Percentiles rank a stretch among this genome's conserved stretches.
These are phyloP conservation scores for Ganoderma sp. DNA, from an alignment of 1,284 basidiomycete genomes.

Conservation along the genomic window DNA sequence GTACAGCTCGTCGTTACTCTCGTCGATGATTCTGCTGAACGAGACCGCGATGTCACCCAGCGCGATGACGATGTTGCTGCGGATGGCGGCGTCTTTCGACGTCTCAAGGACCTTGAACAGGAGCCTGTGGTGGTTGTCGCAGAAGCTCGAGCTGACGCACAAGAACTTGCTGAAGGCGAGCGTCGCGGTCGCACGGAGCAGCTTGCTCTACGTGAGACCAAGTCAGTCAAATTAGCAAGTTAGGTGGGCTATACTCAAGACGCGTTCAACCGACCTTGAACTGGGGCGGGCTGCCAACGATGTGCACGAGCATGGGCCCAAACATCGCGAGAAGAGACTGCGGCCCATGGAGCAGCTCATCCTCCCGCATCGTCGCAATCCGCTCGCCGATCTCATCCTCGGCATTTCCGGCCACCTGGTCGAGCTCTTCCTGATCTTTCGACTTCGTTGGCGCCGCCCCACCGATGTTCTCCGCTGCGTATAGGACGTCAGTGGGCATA, in stretches of 20 bases:
- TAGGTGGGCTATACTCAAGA: no score
- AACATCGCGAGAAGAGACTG: constrained; percentile 87
- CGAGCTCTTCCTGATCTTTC: constrained; percentile 88
- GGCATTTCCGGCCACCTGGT: constrained; percentile 96
- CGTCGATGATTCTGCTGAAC: constrained; percentile 95
- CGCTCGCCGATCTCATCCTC: constrained; percentile 98
- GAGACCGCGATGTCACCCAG: constrained; percentile 97
- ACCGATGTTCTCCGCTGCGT: constrained; percentile 61
- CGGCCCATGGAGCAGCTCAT: constrained; percentile 86
- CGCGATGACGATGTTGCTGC: constrained; percentile 96
- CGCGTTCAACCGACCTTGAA: constrained; percentile 67
- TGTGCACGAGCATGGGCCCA: constrained; percentile 89
- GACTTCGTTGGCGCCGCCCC: constrained; percentile 42
- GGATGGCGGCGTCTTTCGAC: constrained; percentile 86
- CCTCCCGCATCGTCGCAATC: constrained; percentile 84
- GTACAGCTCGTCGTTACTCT: constrained; percentile 96
- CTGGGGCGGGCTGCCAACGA: constrained; percentile 86
- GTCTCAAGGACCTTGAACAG: constrained; percentile 95
- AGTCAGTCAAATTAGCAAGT: no score
- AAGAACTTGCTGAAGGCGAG: constrained; percentile 96
- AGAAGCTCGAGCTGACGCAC: constrained; percentile 93
- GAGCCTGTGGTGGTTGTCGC: constrained; percentile 87
- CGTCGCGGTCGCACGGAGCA: constrained; percentile 85
- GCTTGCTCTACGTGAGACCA: constrained; percentile 69
- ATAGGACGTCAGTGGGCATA: constrained; percentile 14